Evolutionary conservation across 345 rosid genomes (phyloP), one percentile per base, ranked within the genome.

Genomic region (Laguncularia racemosa): DNA sequence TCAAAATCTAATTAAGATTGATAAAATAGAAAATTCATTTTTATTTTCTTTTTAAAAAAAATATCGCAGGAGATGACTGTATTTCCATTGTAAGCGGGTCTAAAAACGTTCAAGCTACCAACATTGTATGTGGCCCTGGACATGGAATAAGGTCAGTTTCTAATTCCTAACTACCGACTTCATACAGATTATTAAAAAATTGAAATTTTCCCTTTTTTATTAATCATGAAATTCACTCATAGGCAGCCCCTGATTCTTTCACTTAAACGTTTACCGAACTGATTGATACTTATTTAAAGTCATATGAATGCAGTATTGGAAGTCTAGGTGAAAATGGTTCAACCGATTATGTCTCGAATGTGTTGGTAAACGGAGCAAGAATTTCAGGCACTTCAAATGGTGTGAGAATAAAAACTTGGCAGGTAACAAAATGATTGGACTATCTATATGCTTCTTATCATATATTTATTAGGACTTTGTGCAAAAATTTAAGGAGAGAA

Each of bases 341-440:
- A 40, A 62, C 65, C 50, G 96, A 76, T 6, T 65, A 73, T 59
- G 95, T 91, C 48, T 88, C 96, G 3, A 85, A 79, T 51, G 78
- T 91, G n/a, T 74, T 75, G 0, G 81, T 91, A 3, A 66, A 81
- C 65, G 76, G 85, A 53, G 96, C 90, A 44, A 81, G 69, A 73
- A 46, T 91, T 56, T 74, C 76, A 19, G 81, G 84, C 38, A 85
- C 96, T 15, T 57, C 72, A 40, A 91, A 91, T 69, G 98, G 98
- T 14, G 83, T 91, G 15, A 74, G 98, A 71, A 85, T 91, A 70
- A 91, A 91, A 75, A 88, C 98, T 20, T 91, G 88, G 81, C 96
- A 79, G 87, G 96, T 81, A 38, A 47, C 18, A 46, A 10, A 9
- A 2, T 2, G 9, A 46, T 47, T 18, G 16, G n/a, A 14, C 50